phyloP scores from a whole-genome alignment of 1,284 basidiomycete genomes.

The Malassezia dermatis region DNA sequence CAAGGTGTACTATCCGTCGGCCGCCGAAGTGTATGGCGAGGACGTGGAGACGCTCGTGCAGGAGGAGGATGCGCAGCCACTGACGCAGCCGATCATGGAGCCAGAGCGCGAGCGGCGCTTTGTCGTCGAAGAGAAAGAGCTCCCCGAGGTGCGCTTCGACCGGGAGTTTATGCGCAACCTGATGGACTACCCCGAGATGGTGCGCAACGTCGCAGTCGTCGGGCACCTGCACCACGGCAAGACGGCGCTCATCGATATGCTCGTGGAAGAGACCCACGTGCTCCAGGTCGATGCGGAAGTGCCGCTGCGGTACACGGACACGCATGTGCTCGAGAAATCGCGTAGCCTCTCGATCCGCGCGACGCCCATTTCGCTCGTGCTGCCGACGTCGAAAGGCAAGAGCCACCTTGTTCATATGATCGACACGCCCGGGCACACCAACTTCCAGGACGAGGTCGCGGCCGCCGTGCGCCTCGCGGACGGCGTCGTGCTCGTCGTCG shows the following conservation, averaged over 20 bases:
- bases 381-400: conserved; percentile 78
- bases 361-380: conserved; percentile 83
- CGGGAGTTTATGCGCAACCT: conserved; percentile 79
- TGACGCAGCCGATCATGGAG: conserved; percentile 88
- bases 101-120: conserved; percentile 89
- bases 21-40: conserved; percentile 78
- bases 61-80: conserved; percentile 91
- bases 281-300: conserved; percentile 53
- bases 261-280: conserved; percentile 92
- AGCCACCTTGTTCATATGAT: conserved; percentile 85
- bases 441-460: conserved; percentile 88
- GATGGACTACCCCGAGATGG: conserved; percentile 83
- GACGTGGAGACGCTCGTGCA: conserved; percentile 94
- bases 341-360: conserved; percentile 92
- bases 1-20: conserved; percentile 94
- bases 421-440: conserved; percentile 96
- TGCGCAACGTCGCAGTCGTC: conserved; percentile 54
- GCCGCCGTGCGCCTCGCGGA: conserved; percentile 77
- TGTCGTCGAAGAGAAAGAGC: conserved; percentile 53
- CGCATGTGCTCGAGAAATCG: conserved; percentile 74
- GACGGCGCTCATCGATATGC: conserved; percentile 90
- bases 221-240: conserved; percentile 98
- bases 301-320: conserved; percentile 79
- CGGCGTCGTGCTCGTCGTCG: conserved; percentile 71
- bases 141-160: conserved; percentile 38